Evolutionary conservation across 148 eudicot species (phyloP), one percentile per base, ranked within the genome.

Genomic region (Chenopodium berlandieri): DNA sequence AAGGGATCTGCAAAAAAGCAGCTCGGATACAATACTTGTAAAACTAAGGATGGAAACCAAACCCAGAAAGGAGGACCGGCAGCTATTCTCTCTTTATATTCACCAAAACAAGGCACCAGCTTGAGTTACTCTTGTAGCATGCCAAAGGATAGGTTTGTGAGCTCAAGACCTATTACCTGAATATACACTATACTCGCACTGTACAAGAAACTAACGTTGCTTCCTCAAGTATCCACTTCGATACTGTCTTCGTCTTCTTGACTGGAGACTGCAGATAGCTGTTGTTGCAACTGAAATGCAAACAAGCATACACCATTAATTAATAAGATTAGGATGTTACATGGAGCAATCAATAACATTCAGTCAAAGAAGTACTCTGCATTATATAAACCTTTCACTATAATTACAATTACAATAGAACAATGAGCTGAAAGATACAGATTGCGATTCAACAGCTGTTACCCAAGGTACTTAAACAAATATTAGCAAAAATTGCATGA

Each of bases 271-370:
- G 83, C 83, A 88, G 88, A 86, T 77, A 91, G 83, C 83, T 85
- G 91, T 82, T 86, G 89, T 83, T 93, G 92, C 86, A 95, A 84
- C 99, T 93, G 85, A 25, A 81, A 82, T 37, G 40, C 46, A 3
- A 74, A 65, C 54, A 71, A 27, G 37, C 56, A 76, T 40, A 64
- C 54, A n/a, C 14, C 64, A 23, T 79, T 60, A 67, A 78, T 70
- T 62, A 17, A 77, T 48, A 78, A 78, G 74, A 31, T 30, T 67
- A n/a, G 32, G 58, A 30, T 2, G 7, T n/a, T 46, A 0, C 52
- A 48, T 47, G 4, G 60, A 73, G 1, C 19, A 23, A 11, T 19
- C 20, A 48, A 73, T 48, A 1, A 73, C 32, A 48, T 47, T 48
- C 19, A 10, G 32, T 46, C 52, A 72, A 22, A 62, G 66, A 9